phyloP scores from a whole-genome alignment of 2,329 filamentous ascomycete species.

The Fusarium longipes region DNA sequence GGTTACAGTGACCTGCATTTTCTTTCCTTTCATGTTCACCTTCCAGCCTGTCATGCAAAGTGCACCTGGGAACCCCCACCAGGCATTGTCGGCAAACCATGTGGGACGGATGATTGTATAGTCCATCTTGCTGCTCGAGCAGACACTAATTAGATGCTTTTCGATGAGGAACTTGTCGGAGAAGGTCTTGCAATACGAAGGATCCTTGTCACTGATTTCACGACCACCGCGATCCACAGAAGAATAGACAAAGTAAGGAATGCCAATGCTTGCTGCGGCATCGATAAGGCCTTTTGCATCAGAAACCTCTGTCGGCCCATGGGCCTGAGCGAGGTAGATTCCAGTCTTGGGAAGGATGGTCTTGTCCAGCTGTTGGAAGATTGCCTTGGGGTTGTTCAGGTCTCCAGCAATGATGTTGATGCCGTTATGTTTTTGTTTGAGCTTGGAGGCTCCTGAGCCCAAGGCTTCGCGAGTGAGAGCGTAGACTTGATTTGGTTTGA shows the following conservation, averaged over 20 bases:
- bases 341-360: conserved; percentile 19
- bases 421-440: conserved; percentile 51
- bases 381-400: conserved; percentile 58
- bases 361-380: conserved; percentile 55
- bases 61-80: conserved; percentile 42
- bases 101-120: conserved; percentile 48
- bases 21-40: conserved; percentile 44
- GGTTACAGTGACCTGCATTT: conserved; percentile 41
- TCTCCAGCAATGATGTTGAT: conserved; percentile 67
- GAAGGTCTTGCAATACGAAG: conserved; percentile 45
- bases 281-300: conserved; percentile 67
- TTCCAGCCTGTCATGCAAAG: conserved; percentile 46
- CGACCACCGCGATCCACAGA: conserved; percentile 73
- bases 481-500: conserved; percentile 52
- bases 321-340: conserved; percentile 44
- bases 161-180: conserved; percentile 69
- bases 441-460: conserved; percentile 56
- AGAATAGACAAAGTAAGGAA: conserved; percentile 70
- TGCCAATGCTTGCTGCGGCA: conserved; percentile 59
- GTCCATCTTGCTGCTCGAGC: conserved; percentile 34
- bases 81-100: conserved; percentile 45
- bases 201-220: conserved; percentile 58
- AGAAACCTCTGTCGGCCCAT: conserved; percentile 52
- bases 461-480: conserved; percentile 63
- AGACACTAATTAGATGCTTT: conserved; percentile 61